These are phyloP conservation scores for Haematococcus lacustris DNA, from an alignment of 139 green algal species.

Conservation along the genomic window DNA sequence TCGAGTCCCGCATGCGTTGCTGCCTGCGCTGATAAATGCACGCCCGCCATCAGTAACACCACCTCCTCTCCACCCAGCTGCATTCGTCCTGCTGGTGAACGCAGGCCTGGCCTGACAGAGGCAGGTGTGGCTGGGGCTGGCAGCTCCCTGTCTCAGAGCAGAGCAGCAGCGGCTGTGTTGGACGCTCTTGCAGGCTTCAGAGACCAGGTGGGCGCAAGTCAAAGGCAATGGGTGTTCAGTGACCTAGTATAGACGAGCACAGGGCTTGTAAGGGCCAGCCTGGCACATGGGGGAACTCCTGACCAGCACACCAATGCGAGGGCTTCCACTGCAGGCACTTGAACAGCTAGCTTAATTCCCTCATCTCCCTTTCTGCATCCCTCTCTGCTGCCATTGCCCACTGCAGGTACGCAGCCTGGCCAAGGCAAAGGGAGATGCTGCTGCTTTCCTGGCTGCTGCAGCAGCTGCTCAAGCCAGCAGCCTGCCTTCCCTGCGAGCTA, in stretches of 20 bases:
- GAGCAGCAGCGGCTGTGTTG: conserved; percentile 25
- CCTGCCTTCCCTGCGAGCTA: too few relatives aligned
- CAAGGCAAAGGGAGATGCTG: conserved; percentile 12
- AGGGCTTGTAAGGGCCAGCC: conserved; percentile 20
- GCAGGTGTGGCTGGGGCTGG: too few relatives aligned
- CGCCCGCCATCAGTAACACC: not conserved
- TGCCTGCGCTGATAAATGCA: not conserved
- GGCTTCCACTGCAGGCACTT: not conserved
- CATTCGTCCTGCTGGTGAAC: too few relatives aligned
- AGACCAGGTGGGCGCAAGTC: conserved; percentile 67
- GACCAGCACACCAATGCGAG: not conserved
- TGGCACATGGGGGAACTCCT: too few relatives aligned
- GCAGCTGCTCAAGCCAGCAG: too few relatives aligned
- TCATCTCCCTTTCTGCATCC: not conserved
- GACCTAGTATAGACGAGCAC: not conserved
- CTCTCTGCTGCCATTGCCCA: not conserved
- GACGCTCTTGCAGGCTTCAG: conserved; percentile 76
- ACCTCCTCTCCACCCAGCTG: not conserved
- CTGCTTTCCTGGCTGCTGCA: conserved; percentile 54
- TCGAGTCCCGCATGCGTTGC: not conserved
- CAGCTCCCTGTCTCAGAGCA: not conserved
- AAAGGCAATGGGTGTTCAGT: not conserved
- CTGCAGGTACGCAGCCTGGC: conserved; percentile 26
- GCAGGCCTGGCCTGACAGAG: too few relatives aligned
- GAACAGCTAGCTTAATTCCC: not conserved